These are phyloP conservation scores for Aureobasidium vineae DNA, from an alignment of 2,329 filamentous ascomycete genomes.

Conservation along the genomic window DNA sequence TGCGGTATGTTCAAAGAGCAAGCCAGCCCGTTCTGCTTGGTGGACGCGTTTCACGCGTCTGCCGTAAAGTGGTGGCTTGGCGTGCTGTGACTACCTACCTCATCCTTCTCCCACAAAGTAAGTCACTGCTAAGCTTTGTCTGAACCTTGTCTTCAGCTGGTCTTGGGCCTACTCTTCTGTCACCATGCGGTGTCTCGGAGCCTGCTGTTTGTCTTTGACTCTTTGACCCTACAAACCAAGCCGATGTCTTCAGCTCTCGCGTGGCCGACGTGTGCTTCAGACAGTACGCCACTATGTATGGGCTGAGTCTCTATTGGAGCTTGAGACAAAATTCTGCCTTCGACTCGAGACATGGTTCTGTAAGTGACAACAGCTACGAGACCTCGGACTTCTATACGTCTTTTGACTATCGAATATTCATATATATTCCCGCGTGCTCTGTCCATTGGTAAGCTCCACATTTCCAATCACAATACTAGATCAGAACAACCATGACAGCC, in stretches of 20 bases:
- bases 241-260: not conserved
- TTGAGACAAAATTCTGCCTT: not conserved
- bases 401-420: not conserved
- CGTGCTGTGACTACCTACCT: not conserved
- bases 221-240: not conserved
- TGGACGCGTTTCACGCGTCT: slow-evolving; percentile 1
- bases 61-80: slow-evolving; percentile 12
- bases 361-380: not conserved
- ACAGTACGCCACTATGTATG: not conserved
- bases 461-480: not conserved
- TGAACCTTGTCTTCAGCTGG: not conserved
- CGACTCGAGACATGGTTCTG: not conserved
- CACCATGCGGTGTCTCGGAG: not conserved
- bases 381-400: not conserved
- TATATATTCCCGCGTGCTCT: not conserved
- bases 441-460: not conserved
- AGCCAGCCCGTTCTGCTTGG: not conserved
- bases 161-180: not conserved
- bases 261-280: not conserved
- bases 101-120: not conserved
- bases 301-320: not conserved
- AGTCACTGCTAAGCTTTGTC: not conserved
- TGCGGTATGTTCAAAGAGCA: not conserved
- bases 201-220: not conserved
- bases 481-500: not conserved